Conservation (phyloP, 2,329 filamentous ascomycete species). For the Monilinia polystroma region DNA sequence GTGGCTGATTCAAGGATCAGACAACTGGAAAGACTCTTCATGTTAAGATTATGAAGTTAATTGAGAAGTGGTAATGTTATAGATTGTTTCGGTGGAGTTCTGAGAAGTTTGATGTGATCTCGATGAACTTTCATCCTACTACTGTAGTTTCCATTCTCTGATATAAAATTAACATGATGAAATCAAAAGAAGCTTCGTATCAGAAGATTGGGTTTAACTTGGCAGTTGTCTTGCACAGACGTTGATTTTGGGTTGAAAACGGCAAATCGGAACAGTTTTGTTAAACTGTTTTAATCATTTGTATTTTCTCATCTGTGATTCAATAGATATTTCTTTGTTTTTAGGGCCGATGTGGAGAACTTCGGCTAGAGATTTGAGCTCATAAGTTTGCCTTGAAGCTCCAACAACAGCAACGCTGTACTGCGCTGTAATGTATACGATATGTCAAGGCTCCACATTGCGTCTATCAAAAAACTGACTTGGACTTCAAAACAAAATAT, state of each 20-base stretch:
- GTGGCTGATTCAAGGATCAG: background rate
- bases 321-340: background rate
- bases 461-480: background rate
- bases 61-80: background rate
- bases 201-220: constrained; percentile 5
- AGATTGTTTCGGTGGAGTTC: background rate
- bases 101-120: background rate
- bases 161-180: constrained; percentile 2
- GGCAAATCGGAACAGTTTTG: background rate
- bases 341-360: constrained; percentile 2
- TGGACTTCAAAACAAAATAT: constrained; percentile 4
- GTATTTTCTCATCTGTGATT: background rate
- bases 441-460: background rate
- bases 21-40: background rate
- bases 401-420: background rate
- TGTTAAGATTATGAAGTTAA: background rate
- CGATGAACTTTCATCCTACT: background rate
- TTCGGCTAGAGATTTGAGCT: constrained; percentile 1
- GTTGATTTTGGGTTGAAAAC: constrained; percentile 33
- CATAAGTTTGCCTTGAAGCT: background rate
- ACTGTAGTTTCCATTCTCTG: background rate
- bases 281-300: background rate
- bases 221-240: constrained; percentile 31
- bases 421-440: background rate
- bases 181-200: constrained; percentile 17